Evolutionary conservation across 2,329 filamentous ascomycete species (phyloP), one percentile per base, ranked within the genome.

Genomic region (Rhinocladiella similis): DNA sequence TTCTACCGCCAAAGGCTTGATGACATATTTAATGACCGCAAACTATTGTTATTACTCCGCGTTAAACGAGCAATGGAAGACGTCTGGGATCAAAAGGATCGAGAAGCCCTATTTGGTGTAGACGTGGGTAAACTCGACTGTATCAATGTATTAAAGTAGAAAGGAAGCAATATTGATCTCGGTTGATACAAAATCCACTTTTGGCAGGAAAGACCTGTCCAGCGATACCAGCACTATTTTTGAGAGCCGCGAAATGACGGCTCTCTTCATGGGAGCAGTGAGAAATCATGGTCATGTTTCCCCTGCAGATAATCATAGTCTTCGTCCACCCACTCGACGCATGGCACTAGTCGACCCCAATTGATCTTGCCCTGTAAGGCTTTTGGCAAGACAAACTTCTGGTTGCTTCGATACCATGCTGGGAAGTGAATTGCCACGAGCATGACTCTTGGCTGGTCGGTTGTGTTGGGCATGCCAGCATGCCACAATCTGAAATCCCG

Each of bases 401-500:
- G 41, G 16, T 43, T 22, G 41, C 41, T 43, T 20, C 41, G 41
- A 43, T 43, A 43, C 56, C 56, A 59, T 27, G 52, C 45, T 14
- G 56, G 56, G 33, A 55, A 53, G 14, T 47, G 46, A 13, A 59
- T 50, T 20, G 54, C 50, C 16, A 80, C 81, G 14, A 85, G 67
- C 82, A 85, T 84, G 13, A 83, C 75, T 27, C 82, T 69, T 10
- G 79, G 74, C 6, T 76, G 69, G 3, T 74, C 67, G 1, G 77
- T 79, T 33, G 67, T 63, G 61, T 87, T 86, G 1, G 82, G 82
- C 78, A 84, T 83, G 0, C 83, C 83, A 0, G 81, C 82, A 66
- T 87, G 83, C 83, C 83, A 87, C 4, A 84, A 74, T 27, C 83
- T 72, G 50, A 86, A 67, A 65, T 86, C 83, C 1, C 84, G 74